Evolutionary conservation across 768 basidiomycete genomes (phyloP), one percentile per base, ranked within the genome.

Genomic region (Arthromyces matolae): DNA sequence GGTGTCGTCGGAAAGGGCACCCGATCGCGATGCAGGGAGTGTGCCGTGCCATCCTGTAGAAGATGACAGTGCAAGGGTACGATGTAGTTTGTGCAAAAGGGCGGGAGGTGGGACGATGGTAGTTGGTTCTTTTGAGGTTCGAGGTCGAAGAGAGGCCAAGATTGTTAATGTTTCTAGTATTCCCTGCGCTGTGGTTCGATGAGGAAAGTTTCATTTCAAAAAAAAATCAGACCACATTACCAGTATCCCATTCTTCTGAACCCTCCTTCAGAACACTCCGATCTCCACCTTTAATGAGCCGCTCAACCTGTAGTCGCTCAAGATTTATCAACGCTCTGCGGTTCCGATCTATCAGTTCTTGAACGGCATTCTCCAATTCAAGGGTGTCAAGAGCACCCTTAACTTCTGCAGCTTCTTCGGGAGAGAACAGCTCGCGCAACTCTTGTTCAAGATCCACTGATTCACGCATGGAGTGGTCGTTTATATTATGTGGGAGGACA

Each of bases 231-330:
- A n/a, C n/a, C n/a, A n/a, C n/a, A n/a, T 54, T 59, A 90, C 89
- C 90, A 51, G 78, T 79, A 54, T 88, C 83, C 85, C 85, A 89
- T 62, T 93, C 89, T 63, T 90, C 89, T 9, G 86, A 85, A 27
- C 75, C 84, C 59, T 81, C 77, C 60, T 81, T 76, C 3, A 81
- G 80, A 9, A 51, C 49, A 44, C 70, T 71, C 27, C 62, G 61
- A 8, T 70, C 76, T 12, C 71, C 72, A 19, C 72, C 73, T 9
- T 66, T 64, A 13, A 70, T 71, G 24, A 86, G 60, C 9, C 89
- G 78, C 45, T 65, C 60, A 16, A 66, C 68, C 58, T 92, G 89
- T 39, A 92, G 69, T 54, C 80, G 77, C 54, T 81, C 81, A 12
- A 93, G 69, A 43, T 82, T 71, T 44, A 68, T 61, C 38, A 93